Evolutionary conservation across 345 rosid species (phyloP).

Genomic region (Corchorus capsularis): DNA sequence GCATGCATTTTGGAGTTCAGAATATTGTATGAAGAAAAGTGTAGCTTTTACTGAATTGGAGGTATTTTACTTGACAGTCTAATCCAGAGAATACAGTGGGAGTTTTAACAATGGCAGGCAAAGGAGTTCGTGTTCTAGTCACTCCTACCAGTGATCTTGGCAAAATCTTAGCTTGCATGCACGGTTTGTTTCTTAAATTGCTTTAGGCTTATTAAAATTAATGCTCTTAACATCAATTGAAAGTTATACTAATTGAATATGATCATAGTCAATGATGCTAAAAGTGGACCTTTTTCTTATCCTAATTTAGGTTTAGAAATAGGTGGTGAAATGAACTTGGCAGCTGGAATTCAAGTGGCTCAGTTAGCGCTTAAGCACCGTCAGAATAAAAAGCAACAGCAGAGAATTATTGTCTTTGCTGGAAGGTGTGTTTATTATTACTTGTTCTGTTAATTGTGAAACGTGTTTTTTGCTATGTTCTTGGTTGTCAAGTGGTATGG

Average conservation of each 20-base stretch:
- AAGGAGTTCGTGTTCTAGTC: constrained; percentile 72
- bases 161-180: constrained; percentile 78
- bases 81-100: constrained; percentile 94
- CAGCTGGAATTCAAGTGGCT: constrained; percentile 89
- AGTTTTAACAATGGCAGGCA: constrained; percentile 76
- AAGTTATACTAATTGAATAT: not conserved
- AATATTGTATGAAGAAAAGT: not conserved
- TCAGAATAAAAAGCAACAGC: constrained; percentile 96
- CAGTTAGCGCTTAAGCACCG: constrained; percentile 98
- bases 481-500: constrained; percentile 4
- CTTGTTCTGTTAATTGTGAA: not conserved
- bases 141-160: constrained; percentile 85
- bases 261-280: not conserved
- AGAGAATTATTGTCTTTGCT: constrained; percentile 90
- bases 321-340: constrained; percentile 88
- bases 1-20: not conserved
- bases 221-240: not conserved
- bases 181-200: constrained; percentile 41
- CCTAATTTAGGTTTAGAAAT: constrained; percentile 64
- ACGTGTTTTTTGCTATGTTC: constrained; percentile 6
- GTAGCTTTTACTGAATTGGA: not conserved
- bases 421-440: constrained; percentile 63
- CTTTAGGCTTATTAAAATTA: not conserved
- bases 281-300: constrained; percentile 6
- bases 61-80: constrained; percentile 38